phyloP scores from a whole-genome alignment of 306 rosid genomes.

The Geum urbanum region DNA sequence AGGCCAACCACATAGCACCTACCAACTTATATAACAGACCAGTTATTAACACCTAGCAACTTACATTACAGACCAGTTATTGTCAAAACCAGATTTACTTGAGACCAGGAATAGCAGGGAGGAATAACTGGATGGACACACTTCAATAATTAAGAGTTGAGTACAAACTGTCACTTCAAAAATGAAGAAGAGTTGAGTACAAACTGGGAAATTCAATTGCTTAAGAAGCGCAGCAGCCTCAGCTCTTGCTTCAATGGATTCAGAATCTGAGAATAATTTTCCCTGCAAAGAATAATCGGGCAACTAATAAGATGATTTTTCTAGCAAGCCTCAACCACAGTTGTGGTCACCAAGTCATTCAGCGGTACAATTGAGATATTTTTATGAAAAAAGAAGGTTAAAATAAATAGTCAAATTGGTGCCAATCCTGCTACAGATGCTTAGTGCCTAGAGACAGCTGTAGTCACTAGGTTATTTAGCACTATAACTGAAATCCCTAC shows the following conservation, averaged over 20 bases:
- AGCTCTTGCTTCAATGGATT: slow-evolving; percentile 88
- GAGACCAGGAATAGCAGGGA: neutral
- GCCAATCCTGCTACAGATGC: no score
- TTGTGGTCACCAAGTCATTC: neutral
- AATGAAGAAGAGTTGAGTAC: slow-evolving; percentile 22
- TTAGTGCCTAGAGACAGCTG: neutral
- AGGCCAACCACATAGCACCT: neutral
- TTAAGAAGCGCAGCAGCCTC: slow-evolving; percentile 96
- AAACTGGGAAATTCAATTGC: slow-evolving; percentile 82
- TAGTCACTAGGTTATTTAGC: neutral
- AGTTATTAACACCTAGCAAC: neutral
- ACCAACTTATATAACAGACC: neutral
- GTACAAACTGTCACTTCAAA: slow-evolving; percentile 41
- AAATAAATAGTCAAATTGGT: no score
- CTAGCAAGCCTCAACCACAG: neutral
- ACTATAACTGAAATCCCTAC: neutral
- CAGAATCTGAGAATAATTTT: slow-evolving; percentile 85
- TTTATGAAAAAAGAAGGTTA: no score
- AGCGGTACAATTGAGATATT: neutral
- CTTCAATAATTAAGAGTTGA: neutral
- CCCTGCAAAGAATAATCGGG: slow-evolving; percentile 47
- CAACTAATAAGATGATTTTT: slow-evolving; percentile 18
- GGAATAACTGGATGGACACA: slow-evolving; percentile 6
- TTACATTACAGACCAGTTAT: neutral
- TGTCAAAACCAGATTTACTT: neutral